Conservation (phyloP, 495 filamentous ascomycete genomes). For the Oidiodendron maius region DNA sequence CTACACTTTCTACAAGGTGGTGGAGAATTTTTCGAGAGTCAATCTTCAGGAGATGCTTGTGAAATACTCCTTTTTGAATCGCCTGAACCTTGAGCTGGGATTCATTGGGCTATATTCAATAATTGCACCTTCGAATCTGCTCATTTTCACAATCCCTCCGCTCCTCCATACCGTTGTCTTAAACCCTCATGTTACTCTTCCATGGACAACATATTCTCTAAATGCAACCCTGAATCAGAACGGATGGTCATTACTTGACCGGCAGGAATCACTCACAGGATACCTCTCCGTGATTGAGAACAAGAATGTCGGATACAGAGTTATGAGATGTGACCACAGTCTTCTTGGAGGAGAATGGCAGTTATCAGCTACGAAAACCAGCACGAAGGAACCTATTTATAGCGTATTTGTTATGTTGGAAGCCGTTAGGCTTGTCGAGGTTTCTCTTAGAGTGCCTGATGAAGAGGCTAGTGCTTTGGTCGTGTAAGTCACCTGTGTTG, state of each 20-base stretch:
- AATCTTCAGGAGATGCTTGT: conserved; percentile 54
- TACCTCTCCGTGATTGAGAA: conserved; percentile 89
- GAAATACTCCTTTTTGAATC: conserved; percentile 54
- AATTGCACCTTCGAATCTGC: conserved; percentile 60
- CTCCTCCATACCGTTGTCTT: conserved; percentile 61
- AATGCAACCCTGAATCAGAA: conserved; percentile 53
- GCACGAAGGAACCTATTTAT: conserved; percentile 74
- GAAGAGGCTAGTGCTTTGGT: conserved; percentile 73
- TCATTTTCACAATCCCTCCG: conserved; percentile 59
- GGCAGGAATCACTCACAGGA: conserved; percentile 78
- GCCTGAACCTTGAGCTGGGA: conserved; percentile 64
- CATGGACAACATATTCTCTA: conserved; percentile 43
- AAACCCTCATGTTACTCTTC: conserved; percentile 64
- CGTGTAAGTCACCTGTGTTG: conserved; percentile 48
- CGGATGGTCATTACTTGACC: conserved; percentile 63
- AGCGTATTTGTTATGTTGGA: conserved; percentile 90
- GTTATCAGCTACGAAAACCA: background rate
- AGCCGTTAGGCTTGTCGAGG: conserved; percentile 74
- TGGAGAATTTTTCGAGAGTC: conserved; percentile 45
- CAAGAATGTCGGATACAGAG: conserved; percentile 60
- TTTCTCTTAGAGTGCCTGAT: conserved; percentile 47
- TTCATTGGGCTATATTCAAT: conserved; percentile 56
- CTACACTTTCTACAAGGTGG: conserved; percentile 55
- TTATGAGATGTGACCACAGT: conserved; percentile 91
- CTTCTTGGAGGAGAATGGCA: conserved; percentile 91